These are phyloP conservation scores for Begonia loranthoides DNA, from an alignment of 306 rosid genomes.

Conservation along the genomic window DNA sequence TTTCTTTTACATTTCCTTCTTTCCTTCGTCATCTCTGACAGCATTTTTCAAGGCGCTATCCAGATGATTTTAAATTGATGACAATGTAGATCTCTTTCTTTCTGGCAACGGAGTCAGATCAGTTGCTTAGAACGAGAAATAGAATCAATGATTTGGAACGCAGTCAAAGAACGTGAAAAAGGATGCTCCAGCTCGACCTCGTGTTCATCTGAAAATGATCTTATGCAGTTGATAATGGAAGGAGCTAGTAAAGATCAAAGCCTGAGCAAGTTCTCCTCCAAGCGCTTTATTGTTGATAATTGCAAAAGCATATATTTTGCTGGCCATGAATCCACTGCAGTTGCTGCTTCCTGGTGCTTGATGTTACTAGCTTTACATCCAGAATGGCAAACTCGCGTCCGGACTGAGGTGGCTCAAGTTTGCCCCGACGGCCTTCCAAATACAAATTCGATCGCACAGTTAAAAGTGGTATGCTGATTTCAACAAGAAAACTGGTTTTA, in stretches of 20 bases:
- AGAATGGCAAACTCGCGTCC: slow-evolving; percentile 59
- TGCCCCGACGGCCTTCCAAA: slow-evolving; percentile 45
- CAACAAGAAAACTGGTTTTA: too few relatives aligned
- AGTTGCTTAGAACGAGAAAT: slow-evolving; percentile 51
- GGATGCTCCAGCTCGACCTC: slow-evolving; percentile 15
- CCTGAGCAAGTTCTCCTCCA: slow-evolving; percentile 26
- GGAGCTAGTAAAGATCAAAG: slow-evolving; percentile 40
- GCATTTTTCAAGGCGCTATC: not conserved
- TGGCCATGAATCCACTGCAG: slow-evolving; percentile 82
- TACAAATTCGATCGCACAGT: slow-evolving; percentile 29
- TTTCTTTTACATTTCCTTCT: not conserved
- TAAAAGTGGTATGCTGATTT: slow-evolving; percentile 39
- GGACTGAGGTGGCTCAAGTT: slow-evolving; percentile 44
- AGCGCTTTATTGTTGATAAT: slow-evolving; percentile 68
- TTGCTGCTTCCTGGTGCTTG: slow-evolving; percentile 74
- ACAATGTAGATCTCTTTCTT: slow-evolving; percentile 22
- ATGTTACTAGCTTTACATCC: slow-evolving; percentile 81
- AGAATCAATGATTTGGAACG: slow-evolving; percentile 65
- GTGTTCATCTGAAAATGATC: slow-evolving; percentile 37
- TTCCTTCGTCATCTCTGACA: not conserved
- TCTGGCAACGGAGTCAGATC: slow-evolving; percentile 28
- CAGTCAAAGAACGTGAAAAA: slow-evolving; percentile 45
- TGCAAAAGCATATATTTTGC: slow-evolving; percentile 92
- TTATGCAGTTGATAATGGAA: slow-evolving; percentile 57
- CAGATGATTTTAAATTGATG: slow-evolving; percentile 2